A percentile compares a stretch with the other conserved stretches of the same genome.
Evolutionary conservation across 2,329 filamentous ascomycete species (phyloP).

Genomic region (Arthroderma sp.): DNA sequence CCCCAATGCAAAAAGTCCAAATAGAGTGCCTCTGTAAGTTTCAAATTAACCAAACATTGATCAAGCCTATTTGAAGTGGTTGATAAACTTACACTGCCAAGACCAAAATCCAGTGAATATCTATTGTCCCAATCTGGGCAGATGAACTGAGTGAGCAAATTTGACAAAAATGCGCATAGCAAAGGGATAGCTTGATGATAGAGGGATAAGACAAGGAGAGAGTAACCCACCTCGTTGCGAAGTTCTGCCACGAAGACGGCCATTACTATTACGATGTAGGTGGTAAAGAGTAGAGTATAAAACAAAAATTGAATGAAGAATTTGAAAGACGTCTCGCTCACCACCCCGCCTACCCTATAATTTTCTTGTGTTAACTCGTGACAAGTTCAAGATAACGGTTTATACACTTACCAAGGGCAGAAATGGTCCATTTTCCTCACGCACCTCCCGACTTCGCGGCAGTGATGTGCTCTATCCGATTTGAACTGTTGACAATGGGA

Average conservation of each 20-base stretch:
- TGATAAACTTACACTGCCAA: constrained; percentile 43
- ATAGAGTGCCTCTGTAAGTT: constrained; percentile 45
- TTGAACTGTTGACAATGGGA: constrained; percentile 76
- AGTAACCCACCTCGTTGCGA: constrained; percentile 28
- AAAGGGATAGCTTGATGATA: not conserved
- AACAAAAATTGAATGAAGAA: constrained; percentile 81
- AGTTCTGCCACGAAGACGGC: constrained; percentile 51
- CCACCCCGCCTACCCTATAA: constrained; percentile 75
- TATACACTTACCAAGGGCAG: constrained; percentile 55
- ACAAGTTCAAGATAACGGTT: not conserved
- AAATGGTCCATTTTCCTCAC: constrained; percentile 89
- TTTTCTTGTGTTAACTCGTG: not conserved
- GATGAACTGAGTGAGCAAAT: constrained; percentile 3
- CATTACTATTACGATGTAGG: constrained; percentile 49
- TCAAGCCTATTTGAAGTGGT: not conserved
- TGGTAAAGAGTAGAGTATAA: constrained; percentile 57
- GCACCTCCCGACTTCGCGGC: constrained; percentile 66
- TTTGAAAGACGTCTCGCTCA: constrained; percentile 76
- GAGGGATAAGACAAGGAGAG: constrained; percentile 3
- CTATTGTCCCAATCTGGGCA: constrained; percentile 24
- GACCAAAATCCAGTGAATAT: constrained; percentile 52
- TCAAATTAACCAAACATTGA: constrained; percentile 6
- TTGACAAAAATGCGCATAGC: too few relatives aligned
- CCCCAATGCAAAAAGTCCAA: constrained; percentile 63
- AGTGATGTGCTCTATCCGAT: constrained; percentile 76